These are phyloP conservation scores for Myxozyma sirexii DNA, from an alignment of 805 yeast genomes.

Conservation along the genomic window DNA sequence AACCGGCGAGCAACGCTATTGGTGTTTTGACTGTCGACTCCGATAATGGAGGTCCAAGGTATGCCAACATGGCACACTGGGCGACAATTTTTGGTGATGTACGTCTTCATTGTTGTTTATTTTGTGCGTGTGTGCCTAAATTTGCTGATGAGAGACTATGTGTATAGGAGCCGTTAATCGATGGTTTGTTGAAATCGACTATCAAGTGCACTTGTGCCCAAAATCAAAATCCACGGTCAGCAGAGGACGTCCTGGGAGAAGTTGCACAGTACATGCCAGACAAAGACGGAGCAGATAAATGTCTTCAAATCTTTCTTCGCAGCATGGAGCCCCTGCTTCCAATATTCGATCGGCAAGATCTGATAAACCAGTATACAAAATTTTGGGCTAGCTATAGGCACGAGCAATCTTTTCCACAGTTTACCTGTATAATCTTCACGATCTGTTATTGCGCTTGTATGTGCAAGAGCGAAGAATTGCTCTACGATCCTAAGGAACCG, in stretches of 20 bases:
- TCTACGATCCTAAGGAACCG: slow-evolving; percentile 8
- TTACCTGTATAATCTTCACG: slow-evolving; percentile 12
- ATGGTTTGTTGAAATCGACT: neutral
- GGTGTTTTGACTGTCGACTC: slow-evolving; percentile 24
- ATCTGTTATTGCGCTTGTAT: slow-evolving; percentile 18
- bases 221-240: neutral
- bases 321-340: slow-evolving; percentile 25
- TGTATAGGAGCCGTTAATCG: slow-evolving; percentile 8
- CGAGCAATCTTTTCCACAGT: slow-evolving; percentile 6
- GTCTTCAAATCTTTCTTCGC: slow-evolving; percentile 17
- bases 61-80: slow-evolving; percentile 27
- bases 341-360: slow-evolving; percentile 13
- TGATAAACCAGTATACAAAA: slow-evolving; percentile 5
- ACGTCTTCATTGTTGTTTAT: neutral
- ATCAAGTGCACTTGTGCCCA: neutral
- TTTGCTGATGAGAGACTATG: neutral
- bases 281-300: slow-evolving; percentile 13
- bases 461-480: slow-evolving; percentile 15
- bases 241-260: slow-evolving; percentile 8
- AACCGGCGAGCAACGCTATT: neutral
- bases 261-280: slow-evolving; percentile 15
- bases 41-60: slow-evolving; percentile 17
- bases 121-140: neutral
- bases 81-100: slow-evolving; percentile 21
- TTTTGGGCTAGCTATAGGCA: slow-evolving; percentile 18